These are phyloP conservation scores for Juncus inflexus DNA, from an alignment of 176 grass and related monocot genomes.

Conservation along the genomic window DNA sequence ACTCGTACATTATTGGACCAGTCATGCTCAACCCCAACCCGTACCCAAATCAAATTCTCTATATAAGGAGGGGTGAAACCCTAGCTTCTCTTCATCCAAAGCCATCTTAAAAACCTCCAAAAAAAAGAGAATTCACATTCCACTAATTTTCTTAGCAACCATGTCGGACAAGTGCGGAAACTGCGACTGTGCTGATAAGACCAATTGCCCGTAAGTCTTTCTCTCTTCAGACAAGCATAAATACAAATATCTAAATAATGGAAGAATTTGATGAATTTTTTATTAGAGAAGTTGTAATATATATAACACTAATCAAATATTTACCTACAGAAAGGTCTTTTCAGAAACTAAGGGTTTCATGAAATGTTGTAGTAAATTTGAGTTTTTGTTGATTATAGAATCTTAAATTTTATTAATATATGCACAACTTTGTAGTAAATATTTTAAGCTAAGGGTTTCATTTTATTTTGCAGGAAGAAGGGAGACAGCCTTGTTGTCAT, in stretches of 20 bases:
- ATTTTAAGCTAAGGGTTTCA: too few relatives aligned
- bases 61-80: conserved; percentile 11
- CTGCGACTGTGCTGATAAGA: conserved; percentile 91
- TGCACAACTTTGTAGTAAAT: too few relatives aligned
- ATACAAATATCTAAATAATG: background rate
- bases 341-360: too few relatives aligned
- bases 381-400: background rate
- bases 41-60: background rate
- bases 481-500: conserved; percentile 47
- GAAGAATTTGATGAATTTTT: background rate
- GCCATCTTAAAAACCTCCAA: background rate
- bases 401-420: too few relatives aligned
- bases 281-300: background rate
- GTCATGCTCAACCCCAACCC: background rate
- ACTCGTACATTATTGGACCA: conserved; percentile 11
- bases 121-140: conserved; percentile 2
- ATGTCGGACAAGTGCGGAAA: conserved; percentile 82
- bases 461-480: conserved; percentile 59
- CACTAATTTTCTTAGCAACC: background rate
- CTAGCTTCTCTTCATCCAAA: conserved; percentile 20
- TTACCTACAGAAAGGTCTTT: background rate
- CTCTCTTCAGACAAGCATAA: background rate
- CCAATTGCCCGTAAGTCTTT: conserved; percentile 55
- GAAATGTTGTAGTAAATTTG: background rate
- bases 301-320: background rate